phyloP scores from a whole-genome alignment of 352 stramenopile genomes.

The Pythium plurisporium region DNA sequence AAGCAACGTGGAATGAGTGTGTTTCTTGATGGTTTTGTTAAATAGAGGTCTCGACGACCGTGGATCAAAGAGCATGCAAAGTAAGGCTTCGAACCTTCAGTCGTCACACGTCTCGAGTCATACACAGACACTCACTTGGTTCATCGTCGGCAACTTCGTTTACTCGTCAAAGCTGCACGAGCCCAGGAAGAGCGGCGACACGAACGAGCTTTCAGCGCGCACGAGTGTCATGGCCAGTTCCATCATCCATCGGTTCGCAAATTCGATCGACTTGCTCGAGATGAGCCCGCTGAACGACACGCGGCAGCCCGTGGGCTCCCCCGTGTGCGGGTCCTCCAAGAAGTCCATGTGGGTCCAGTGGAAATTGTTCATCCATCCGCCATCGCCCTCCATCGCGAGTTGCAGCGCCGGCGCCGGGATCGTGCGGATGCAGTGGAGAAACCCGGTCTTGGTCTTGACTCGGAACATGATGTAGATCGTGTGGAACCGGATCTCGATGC shows the following conservation, averaged over 20 bases:
- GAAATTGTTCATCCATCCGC: conserved; percentile 31
- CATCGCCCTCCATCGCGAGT: conserved; percentile 15
- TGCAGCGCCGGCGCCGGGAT: conserved; percentile 18
- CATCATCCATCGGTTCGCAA: conserved; percentile 29
- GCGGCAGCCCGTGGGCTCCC: conserved; percentile 14
- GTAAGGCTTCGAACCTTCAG: no score
- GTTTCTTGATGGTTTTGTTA: not conserved
- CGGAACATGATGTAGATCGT: conserved; percentile 31
- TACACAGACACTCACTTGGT: no score
- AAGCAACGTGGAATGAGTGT: not conserved
- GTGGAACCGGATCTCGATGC: conserved; percentile 22
- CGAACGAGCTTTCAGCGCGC: conserved; percentile 26
- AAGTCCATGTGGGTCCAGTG: conserved; percentile 29
- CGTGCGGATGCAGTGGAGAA: conserved; percentile 25
- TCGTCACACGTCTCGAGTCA: no score
- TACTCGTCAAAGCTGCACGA: conserved; percentile 1
- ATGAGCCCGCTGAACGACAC: conserved; percentile 25
- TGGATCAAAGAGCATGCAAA: no score
- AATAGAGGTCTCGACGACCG: conserved; percentile 1
- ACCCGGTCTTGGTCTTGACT: conserved; percentile 19
- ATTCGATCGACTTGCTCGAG: conserved; percentile 22
- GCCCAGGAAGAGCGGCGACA: conserved; percentile 20
- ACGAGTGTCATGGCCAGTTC: conserved; percentile 25
- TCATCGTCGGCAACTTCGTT: no score
- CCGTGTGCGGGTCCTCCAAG: conserved; percentile 12